Base-by-base conservation (phyloP, 2,329 filamentous ascomycete species). In the Metarhizium anisopliae region DNA sequence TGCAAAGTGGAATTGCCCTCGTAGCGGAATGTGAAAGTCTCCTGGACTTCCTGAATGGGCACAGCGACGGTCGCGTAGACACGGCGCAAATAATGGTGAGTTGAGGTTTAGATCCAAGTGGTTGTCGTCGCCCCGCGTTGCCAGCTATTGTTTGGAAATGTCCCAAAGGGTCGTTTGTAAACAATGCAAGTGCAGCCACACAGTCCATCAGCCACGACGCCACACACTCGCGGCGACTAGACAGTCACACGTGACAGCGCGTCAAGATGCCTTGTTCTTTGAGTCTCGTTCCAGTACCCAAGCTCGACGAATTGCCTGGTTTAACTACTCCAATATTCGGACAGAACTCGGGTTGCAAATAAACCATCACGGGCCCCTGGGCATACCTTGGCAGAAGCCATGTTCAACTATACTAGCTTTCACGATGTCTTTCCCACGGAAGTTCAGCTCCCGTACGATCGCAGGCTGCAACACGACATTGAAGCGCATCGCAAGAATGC, bases 321-420 rank as follows among this genome's bases (percentile, higher is more conserved):
- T 2, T 8, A 11, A 11, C 32, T 8, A 35, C 32, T 35, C 32
- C 6, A 11, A 11, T 35, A 35, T 7, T 35, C 32, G 10, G 32
- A 35, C 32, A 45, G 42, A 30, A 49, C 20, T 20, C 25, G 20
- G 10, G 3, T 49, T 30, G 6, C 45, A 49, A 49, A 49, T 10
- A 14, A 49, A 14, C 20, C 13, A 25, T n/a, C 14, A 18, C 52
- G 51, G 60, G 54, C 55, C 55, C 11, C n/a, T 1, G 20, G 4
- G 13, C 42, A 13, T 7, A 38, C 16, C 18, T 29, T 10, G 29
- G 29, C 35, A 36, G 49, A 49, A 56, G 68, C 55, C 40, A 87
- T 86, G 80, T 75, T 85, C 47, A 78, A 87, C 64, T 85, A 85
- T 68, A 78, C 81, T 29, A 78, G 86, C 40, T 89, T 89, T 58